Evolutionary conservation across 2,329 filamentous ascomycete genomes (phyloP), one percentile per base, ranked within the genome.

Genomic region (Claviceps sp.): DNA sequence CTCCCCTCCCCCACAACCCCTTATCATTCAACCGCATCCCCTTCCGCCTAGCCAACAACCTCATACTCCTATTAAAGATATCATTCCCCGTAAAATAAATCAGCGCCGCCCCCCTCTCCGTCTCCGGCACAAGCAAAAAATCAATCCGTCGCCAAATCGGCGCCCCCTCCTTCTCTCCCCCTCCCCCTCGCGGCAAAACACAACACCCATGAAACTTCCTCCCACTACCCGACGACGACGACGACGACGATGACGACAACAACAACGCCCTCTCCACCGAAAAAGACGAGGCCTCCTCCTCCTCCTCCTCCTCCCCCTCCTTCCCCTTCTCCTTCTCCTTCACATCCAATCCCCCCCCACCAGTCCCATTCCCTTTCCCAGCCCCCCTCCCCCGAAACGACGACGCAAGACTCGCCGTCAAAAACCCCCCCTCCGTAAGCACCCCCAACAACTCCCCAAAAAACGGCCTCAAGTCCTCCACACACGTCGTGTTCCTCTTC

Each of bases 71-170:
- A 65, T 96, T 96, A 70, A 96, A 96, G 37, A 95, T 85, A 63
- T 95, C 90, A 59, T 96, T 93, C 1, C 91, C 91, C 0, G 91
- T 96, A 62, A 96, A 97, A 63, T 96, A 96, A n/a, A 96, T 77
- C 55, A 96, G 65, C 0, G 90, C 89, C 0, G 87, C 90, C 1
- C 91, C 91, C 49, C 89, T 75, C 65, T 95, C 84, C 2, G 78
- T 72, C 58, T 82, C 82, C 0, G 90, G 89, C 1, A 95, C 90
- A 4, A 94, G 76, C 1, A 96, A 71, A 20, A 96, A 77, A 63
- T 96, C 90, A 55, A 96, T 84, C 2, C 89, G 79, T 8, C 89
- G 77, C 89, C 89, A 95, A 1, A 78, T 64, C 0, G 71, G 71
- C 4, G 61, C 62, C 6, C 34, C 11, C 1, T 59, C 60, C 22